Base-by-base conservation (phyloP, 805 yeast species). In the Wickerhamiella azyma region DNA sequence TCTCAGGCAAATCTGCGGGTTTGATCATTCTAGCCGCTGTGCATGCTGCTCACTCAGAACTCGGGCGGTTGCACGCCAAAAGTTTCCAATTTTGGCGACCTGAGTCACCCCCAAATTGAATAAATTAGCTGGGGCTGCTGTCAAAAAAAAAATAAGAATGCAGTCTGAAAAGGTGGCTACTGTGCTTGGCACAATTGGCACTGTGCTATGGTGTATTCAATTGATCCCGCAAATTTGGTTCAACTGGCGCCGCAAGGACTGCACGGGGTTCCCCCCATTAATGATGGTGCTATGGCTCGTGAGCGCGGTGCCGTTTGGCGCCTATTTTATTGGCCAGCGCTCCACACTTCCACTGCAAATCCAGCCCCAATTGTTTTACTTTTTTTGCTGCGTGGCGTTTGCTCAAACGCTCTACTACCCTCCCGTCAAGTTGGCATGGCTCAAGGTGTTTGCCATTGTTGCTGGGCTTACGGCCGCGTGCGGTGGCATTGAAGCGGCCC, bases 171-270 rank as follows among this genome's bases (percentile, higher is more conserved):
- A 33, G 8, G 28, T 28, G 7, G 50, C 58, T 13, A 53, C 58
- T 5, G 55, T 83, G 14, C 68, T 85, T 46, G 96, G 85, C 1
- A 86, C 95, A 10, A 69, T 84, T 1, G 96, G 95, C 5, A 89
- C 97, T 0, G 77, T 88, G 1, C 71, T 83, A 48, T 89, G 96
- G 96, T 88, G 96, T 61, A 66, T 88, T 52, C 96, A 89, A 64
- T 66, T 89, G 52, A 69, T 86, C 1, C 96, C 96, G 1, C 97
- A 84, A 58, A 79, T 88, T 39, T 68, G 76, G 48, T 69, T 77
- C 59, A 88, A 89, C 59, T 86, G 74, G 65, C 69, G 70, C 48
- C 72, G 73, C 8, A 85, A 89, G 56, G 77, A 85, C 58, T 82
- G 94, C 49, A 81, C 78, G 24, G 96, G 97, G 0, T 64, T 88